Evolutionary conservation across 177 flowering plant species (phyloP).

Genomic region (Tripterygium wilfordii): DNA sequence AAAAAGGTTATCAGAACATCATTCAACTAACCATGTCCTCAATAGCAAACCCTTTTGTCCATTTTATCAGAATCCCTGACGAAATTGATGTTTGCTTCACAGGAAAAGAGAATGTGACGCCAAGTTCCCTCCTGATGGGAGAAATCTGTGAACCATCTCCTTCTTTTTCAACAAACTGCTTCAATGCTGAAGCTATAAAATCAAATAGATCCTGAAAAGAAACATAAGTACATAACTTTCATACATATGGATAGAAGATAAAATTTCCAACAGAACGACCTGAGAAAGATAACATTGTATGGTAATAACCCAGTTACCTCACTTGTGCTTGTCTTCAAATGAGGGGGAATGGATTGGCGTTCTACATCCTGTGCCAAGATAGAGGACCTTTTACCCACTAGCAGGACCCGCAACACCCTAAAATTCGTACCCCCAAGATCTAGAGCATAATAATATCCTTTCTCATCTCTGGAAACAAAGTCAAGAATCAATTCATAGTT

Average conservation of each 20-base stretch:
- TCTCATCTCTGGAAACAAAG: constrained; percentile 57
- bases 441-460: constrained; percentile 71
- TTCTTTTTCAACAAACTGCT: constrained; percentile 64
- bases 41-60: constrained; percentile 87
- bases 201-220: constrained; percentile 71
- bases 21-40: constrained; percentile 60
- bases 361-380: constrained; percentile 46
- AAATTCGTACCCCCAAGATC: constrained; percentile 89
- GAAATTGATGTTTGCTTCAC: constrained; percentile 69
- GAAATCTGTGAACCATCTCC: constrained; percentile 26
- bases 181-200: constrained; percentile 62
- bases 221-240: constrained; percentile 4
- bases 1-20: neutral
- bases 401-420: constrained; percentile 74
- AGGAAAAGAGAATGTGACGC: constrained; percentile 91
- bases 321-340: constrained; percentile 67
- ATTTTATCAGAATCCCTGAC: constrained; percentile 72
- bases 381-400: constrained; percentile 54
- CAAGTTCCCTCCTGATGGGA: constrained; percentile 50
- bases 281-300: neutral
- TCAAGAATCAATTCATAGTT: constrained; percentile 3
- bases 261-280: neutral
- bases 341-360: constrained; percentile 57
- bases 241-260: neutral
- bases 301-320: constrained; percentile 41